phyloP scores from a whole-genome alignment of 495 filamentous ascomycete species.

The Chaetomium cochliodes region DNA sequence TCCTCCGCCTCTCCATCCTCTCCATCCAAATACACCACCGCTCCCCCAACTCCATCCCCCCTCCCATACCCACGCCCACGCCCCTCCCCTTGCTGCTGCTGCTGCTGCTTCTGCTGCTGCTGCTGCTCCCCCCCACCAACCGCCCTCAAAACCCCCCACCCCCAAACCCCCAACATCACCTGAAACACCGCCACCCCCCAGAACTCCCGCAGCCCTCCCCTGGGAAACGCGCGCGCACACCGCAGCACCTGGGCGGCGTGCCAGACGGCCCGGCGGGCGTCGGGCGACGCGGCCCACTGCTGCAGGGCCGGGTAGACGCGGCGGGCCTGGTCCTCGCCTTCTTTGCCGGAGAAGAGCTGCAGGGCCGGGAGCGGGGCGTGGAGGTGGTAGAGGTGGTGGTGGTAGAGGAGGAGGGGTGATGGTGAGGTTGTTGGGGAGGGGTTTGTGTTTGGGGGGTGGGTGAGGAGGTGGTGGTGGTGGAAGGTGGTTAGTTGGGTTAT shows the following conservation, averaged over 20 bases:
- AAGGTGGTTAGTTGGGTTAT: conserved; percentile 37
- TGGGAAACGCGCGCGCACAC: conserved; percentile 50
- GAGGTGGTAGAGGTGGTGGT: conserved; percentile 59
- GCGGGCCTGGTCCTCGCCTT: conserved; percentile 60
- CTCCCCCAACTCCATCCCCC: conserved; percentile 20
- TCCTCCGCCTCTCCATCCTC: conserved; percentile 44
- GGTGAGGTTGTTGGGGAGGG: conserved; percentile 55
- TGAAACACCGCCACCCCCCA: conserved; percentile 60
- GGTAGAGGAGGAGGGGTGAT: conserved; percentile 55
- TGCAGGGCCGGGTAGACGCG: conserved; percentile 53
- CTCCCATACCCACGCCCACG: conserved; percentile 25
- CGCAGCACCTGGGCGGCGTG: conserved; percentile 62
- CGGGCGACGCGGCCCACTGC: conserved; percentile 52
- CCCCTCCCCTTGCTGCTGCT: not conserved
- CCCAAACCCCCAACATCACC: conserved; percentile 60
- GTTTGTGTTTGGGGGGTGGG: conserved; percentile 61
- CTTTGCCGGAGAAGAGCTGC: conserved; percentile 62
- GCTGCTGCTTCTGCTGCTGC: not conserved
- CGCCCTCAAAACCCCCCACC: conserved; percentile 35
- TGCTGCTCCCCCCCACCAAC: conserved; percentile 11
- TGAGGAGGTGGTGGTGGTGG: conserved; percentile 54
- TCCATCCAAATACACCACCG: conserved; percentile 50
- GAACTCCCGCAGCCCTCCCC: conserved; percentile 55
- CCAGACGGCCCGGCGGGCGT: conserved; percentile 58
- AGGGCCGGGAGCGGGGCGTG: conserved; percentile 63